Evolutionary conservation across 768 basidiomycete genomes (phyloP).

Genomic region (Crassisporium funariophilum): DNA sequence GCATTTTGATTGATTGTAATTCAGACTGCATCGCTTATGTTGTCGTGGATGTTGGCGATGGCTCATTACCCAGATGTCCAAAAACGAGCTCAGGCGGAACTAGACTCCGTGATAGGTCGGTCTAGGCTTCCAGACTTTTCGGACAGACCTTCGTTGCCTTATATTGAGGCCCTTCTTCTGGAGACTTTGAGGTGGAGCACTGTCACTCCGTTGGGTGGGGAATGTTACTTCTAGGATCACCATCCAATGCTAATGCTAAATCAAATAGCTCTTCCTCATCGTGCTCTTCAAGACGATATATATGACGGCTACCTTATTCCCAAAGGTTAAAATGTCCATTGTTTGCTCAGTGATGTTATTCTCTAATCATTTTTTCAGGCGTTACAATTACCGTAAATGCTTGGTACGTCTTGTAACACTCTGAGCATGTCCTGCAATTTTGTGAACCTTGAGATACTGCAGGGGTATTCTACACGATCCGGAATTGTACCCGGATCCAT

Average conservation of each 20-base stretch:
- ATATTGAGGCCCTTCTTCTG: conserved; percentile 43
- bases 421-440: not conserved
- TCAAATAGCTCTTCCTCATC: conserved; percentile 41
- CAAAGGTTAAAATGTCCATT: conserved; percentile 14
- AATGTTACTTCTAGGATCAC: no score
- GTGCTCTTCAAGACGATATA: conserved; percentile 32
- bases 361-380: conserved; percentile 13
- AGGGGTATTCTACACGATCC: conserved; percentile 54
- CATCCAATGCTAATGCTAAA: no score
- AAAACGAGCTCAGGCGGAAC: conserved; percentile 43
- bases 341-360: not conserved
- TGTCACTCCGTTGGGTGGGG: conserved; percentile 38
- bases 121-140: conserved; percentile 43
- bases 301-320: conserved; percentile 30
- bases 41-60: conserved; percentile 37
- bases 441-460: not conserved
- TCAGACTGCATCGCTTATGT: conserved; percentile 30
- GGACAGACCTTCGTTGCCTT: conserved; percentile 42
- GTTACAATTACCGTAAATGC: conserved; percentile 28
- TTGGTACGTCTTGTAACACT: conserved; percentile 21
- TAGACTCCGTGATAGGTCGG: conserved; percentile 41
- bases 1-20: not conserved
- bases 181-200: conserved; percentile 46
- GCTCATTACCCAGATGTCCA: conserved; percentile 42
- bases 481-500: conserved; percentile 51